Base-by-base conservation (phyloP, 2,329 filamentous ascomycete genomes). In the Huntiella bhutanensis region DNA sequence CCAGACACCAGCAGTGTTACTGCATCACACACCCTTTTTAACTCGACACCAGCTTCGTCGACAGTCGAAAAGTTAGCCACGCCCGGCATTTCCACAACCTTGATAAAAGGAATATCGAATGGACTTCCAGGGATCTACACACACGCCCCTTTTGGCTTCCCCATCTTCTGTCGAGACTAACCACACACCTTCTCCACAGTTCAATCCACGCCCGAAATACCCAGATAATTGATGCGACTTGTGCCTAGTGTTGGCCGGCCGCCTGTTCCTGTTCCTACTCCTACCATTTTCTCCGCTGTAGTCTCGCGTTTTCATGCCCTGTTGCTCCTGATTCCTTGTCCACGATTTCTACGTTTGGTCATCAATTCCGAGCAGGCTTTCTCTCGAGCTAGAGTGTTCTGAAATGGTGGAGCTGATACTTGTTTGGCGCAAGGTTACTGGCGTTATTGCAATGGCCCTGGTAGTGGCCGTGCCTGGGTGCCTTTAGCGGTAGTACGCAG, bases 191-290 rank as follows among this genome's bases (percentile, higher is more conserved):
- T 22, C 15, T 12, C 15, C 15, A 17, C 38, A 11, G 15, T 19
- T 12, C 3, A 5, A 40, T 16, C n/a, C 17, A 40, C 38, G 22
- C 17, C 22, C 16, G 10, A 6, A 19, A 7, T 40, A 40, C 38
- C 38, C 11, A 40, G 15, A 40, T 16, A 16, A 40, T 17, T 22
- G 11, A 11, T 22, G 15, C 38, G 22, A 28, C 22, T 28, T 28
- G 22, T 28, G 22, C 22, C 22, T 28, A 13, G 15, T 15, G 15
- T 19, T 41, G 40, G 11, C 19, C 33, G 40, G 40, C 19, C 22
- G 12, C 19, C 15, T 41, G 40, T 41, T 41, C 40, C 40, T 41
- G 40, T 41, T 41, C 40, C 40, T 41, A 41, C 33, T 41, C 40
- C 40, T 41, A 41, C 40, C n/a, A 12, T 41, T n/a, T 13, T 8